phyloP scores from a whole-genome alignment of 495 filamentous ascomycete genomes.

The Tetracladium marchalianum region DNA sequence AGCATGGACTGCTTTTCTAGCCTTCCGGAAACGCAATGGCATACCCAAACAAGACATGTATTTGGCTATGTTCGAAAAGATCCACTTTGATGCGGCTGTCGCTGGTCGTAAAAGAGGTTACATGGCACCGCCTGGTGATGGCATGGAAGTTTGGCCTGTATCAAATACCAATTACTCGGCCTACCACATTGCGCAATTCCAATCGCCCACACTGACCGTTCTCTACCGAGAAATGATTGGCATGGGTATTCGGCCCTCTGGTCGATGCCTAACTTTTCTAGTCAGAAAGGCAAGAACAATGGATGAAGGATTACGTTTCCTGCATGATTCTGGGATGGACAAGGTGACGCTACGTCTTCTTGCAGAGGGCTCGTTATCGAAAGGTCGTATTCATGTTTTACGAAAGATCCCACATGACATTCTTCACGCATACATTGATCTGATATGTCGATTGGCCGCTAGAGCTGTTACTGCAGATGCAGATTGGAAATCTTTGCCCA shows the following conservation, averaged over 20 bases:
- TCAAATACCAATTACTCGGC: slow-evolving; percentile 13
- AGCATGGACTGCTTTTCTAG: slow-evolving; percentile 18
- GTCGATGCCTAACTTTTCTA: slow-evolving; percentile 14
- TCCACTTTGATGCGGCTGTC: slow-evolving; percentile 10
- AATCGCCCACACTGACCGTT: slow-evolving; percentile 13
- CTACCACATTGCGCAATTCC: slow-evolving; percentile 8
- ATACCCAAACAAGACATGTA: slow-evolving; percentile 12
- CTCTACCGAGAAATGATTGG: slow-evolving; percentile 18
- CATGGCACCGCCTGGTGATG: slow-evolving; percentile 12
- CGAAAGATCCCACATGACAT: not conserved
- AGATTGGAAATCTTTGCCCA: too few relatives aligned
- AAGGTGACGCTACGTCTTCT: slow-evolving; percentile 1
- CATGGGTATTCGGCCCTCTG: slow-evolving; percentile 8
- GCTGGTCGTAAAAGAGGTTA: not conserved
- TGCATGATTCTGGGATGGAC: slow-evolving; percentile 10
- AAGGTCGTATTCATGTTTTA: not conserved
- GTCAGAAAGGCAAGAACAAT: slow-evolving; percentile 11
- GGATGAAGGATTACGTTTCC: slow-evolving; percentile 8
- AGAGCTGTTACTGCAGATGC: not conserved
- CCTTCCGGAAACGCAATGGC: slow-evolving; percentile 1
- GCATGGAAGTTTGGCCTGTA: slow-evolving; percentile 13
- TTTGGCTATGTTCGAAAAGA: slow-evolving; percentile 18
- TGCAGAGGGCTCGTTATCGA: not conserved
- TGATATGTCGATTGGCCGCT: slow-evolving; percentile 17
- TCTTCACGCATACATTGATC: slow-evolving; percentile 10